These are phyloP conservation scores for Lanmaoa rubissima DNA, from an alignment of 768 basidiomycete genomes.

Conservation along the genomic window DNA sequence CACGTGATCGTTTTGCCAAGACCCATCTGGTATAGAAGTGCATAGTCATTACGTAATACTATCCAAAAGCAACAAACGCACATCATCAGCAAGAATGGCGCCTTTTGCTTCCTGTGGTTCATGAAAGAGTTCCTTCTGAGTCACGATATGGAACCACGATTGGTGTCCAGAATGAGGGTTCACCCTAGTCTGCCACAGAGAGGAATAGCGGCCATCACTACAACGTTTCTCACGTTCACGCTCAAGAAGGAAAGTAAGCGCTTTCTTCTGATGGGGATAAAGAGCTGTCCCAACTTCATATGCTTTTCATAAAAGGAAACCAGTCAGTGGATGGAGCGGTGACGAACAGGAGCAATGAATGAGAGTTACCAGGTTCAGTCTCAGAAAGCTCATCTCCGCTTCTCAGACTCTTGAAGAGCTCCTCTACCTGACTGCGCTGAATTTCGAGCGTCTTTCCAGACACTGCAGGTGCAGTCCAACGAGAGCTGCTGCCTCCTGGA, in stretches of 20 bases:
- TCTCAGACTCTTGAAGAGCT: conserved; percentile 86
- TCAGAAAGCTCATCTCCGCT: conserved; percentile 85
- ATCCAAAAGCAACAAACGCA: conserved; percentile 41
- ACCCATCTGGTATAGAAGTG: conserved; percentile 70
- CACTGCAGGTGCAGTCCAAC: conserved; percentile 58
- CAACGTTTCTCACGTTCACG: conserved; percentile 68
- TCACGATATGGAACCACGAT: conserved; percentile 84
- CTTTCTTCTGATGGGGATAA: conserved; percentile 98
- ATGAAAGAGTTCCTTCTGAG: conserved; percentile 67
- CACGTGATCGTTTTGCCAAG: conserved; percentile 97
- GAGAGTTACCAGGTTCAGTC: conserved; percentile 75
- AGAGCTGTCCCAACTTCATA: conserved; percentile 77
- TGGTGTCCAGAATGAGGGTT: conserved; percentile 46
- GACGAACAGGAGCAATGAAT: conserved; percentile 14
- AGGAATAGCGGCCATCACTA: conserved; percentile 60
- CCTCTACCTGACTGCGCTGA: conserved; percentile 90
- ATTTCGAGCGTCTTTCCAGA: conserved; percentile 83
- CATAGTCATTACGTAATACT: conserved; percentile 12
- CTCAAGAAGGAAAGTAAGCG: conserved; percentile 91
- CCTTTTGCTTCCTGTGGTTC: conserved; percentile 77
- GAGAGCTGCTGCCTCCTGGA: conserved; percentile 36
- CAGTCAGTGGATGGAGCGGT: conserved; percentile 14
- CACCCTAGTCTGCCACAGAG: conserved; percentile 64
- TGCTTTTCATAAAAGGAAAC: conserved; percentile 38
- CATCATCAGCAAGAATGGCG: conserved; percentile 95